A percentile compares a stretch with the other conserved stretches of the same genome.
phyloP scores from a whole-genome alignment of 495 filamentous ascomycete species.

The Xylona heveae region DNA sequence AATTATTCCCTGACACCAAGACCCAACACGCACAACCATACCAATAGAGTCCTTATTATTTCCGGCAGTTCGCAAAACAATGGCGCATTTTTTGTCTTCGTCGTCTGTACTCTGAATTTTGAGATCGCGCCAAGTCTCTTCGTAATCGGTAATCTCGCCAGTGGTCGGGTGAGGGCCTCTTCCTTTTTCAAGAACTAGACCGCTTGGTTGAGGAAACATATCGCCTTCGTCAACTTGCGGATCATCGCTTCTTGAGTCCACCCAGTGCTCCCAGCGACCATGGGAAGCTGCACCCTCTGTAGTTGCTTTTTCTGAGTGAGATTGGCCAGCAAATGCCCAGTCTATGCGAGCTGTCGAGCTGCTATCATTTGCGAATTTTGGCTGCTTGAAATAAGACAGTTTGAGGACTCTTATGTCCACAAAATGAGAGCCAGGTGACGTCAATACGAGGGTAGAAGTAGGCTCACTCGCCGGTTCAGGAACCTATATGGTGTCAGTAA shows the following conservation, averaged over 20 bases:
- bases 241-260: constrained; percentile 23
- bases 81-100: constrained; percentile 5
- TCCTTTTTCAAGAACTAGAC: constrained; percentile 25
- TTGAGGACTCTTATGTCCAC: constrained; percentile 27
- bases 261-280: constrained; percentile 27
- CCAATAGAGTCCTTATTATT: constrained; percentile 14
- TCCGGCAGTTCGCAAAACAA: constrained; percentile 17
- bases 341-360: constrained; percentile 4
- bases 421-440: constrained; percentile 23
- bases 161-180: constrained; percentile 23
- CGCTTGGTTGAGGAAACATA: constrained; percentile 19
- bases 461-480: constrained; percentile 18
- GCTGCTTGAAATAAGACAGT: constrained; percentile 1
- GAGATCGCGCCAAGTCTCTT: constrained; percentile 27
- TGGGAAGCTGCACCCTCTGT: constrained; percentile 9
- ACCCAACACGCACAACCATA: constrained; percentile 24
- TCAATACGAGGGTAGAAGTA: constrained; percentile 25
- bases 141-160: constrained; percentile 22
- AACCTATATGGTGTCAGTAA: constrained; percentile 11
- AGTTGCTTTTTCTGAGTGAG: constrained; percentile 6
- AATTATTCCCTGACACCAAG: constrained; percentile 24
- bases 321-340: constrained; percentile 34
- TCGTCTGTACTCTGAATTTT: constrained; percentile 7
- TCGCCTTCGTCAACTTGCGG: constrained; percentile 26
- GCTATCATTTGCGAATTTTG: background rate